Evolutionary conservation across 495 filamentous ascomycete species (phyloP).

Genomic region (Chlorociboria aeruginascens): DNA sequence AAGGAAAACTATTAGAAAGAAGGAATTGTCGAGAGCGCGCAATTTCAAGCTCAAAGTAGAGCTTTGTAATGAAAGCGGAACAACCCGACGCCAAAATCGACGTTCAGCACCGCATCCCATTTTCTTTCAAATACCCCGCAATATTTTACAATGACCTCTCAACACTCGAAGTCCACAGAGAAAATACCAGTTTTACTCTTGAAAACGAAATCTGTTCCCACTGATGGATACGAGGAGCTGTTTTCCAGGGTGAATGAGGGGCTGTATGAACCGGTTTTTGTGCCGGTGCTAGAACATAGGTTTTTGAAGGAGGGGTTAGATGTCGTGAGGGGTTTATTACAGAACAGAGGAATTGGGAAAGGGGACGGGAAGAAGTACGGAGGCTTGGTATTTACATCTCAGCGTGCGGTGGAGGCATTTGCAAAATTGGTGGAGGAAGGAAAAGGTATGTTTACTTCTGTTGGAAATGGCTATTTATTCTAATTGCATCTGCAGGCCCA

Average conservation of each 20-base stretch:
- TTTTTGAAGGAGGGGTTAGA: slow-evolving; percentile 32
- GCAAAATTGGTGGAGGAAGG: slow-evolving; percentile 45
- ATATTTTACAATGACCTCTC: no score
- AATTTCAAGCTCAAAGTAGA: not conserved
- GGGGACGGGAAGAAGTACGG: slow-evolving; percentile 40
- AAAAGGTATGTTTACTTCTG: slow-evolving; percentile 22
- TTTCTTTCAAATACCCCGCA: no score
- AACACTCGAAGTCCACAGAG: not conserved
- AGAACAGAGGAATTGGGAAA: slow-evolving; percentile 20
- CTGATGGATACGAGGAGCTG: slow-evolving; percentile 67
- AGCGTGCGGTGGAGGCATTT: slow-evolving; percentile 85
- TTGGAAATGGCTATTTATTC: slow-evolving; percentile 1
- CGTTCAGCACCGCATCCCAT: no score
- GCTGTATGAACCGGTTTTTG: slow-evolving; percentile 45
- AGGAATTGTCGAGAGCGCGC: not conserved
- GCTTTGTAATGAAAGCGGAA: slow-evolving; percentile 6
- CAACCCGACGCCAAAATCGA: no score
- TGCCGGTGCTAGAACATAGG: slow-evolving; percentile 74
- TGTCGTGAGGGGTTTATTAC: slow-evolving; percentile 25
- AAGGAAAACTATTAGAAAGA: not conserved
- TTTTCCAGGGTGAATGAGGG: slow-evolving; percentile 43
- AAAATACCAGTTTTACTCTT: slow-evolving; percentile 61
- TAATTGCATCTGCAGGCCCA: slow-evolving; percentile 7
- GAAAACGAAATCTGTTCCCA: slow-evolving; percentile 71
- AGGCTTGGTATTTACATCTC: slow-evolving; percentile 86